Conservation (phyloP, 768 basidiomycete species). For the Russula compacta region DNA sequence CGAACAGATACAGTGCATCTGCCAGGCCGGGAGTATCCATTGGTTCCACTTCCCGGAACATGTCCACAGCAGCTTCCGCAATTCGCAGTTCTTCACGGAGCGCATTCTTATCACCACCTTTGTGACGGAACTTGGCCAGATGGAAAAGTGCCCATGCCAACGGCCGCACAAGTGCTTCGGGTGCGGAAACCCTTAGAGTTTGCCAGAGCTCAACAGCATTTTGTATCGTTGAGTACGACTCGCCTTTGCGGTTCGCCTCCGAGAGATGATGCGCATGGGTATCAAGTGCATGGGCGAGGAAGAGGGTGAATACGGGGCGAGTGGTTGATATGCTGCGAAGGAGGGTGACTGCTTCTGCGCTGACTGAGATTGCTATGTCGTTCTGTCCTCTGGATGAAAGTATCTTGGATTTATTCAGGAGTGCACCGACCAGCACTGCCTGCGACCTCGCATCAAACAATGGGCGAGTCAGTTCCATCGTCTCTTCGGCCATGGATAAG, state of each 20-base stretch:
- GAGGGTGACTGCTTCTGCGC: not conserved
- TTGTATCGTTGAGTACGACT: not conserved
- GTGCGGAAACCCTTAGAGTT: not conserved
- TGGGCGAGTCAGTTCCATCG: not conserved
- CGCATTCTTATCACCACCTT: not conserved
- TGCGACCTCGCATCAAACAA: not conserved
- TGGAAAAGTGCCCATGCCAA: constrained; percentile 2
- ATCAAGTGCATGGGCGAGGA: constrained; percentile 4
- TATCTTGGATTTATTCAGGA: constrained; percentile 7
- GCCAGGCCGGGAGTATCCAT: constrained; percentile 5
- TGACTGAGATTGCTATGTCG: not conserved
- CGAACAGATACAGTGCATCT: not conserved
- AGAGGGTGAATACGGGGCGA: not conserved
- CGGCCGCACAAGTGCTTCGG: not conserved
- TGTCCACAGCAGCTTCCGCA: not conserved
- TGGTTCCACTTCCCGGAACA: constrained; percentile 3
- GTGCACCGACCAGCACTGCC: not conserved
- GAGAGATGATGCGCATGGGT: constrained; percentile 2
- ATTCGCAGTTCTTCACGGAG: not conserved
- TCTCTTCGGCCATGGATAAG: not conserved
- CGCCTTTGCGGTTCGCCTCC: not conserved
- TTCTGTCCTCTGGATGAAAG: constrained; percentile 2
- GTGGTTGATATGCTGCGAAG: not conserved
- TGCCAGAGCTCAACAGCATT: constrained; percentile 6
- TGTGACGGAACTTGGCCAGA: not conserved